Base-by-base conservation (phyloP, 371 early-diverging fungal genomes). In the Mucor piriformis region DNA sequence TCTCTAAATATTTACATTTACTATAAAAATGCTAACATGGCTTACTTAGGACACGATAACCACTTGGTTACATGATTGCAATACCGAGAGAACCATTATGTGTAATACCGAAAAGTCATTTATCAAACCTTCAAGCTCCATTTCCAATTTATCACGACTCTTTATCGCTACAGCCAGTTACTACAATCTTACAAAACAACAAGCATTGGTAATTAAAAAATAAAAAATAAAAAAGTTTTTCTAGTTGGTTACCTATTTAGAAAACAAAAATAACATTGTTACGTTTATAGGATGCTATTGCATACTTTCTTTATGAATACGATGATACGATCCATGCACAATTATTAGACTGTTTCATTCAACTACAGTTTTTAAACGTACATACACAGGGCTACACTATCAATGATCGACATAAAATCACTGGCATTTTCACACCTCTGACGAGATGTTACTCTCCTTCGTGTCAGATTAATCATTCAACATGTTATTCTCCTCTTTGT, bases 401-500 rank as follows among this genome's bases (percentile, higher is more conserved):
- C 18, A 25, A 67, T 34, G 15, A 25, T 18, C 20, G 48, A 11
- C 7, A 25, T 23, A 27, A 33, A 18, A 20, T 33, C 35, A 21
- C 59, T 32, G 71, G 76, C 13, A 49, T 76, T 2, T 70, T 76
- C 34, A 50, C 56, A 29, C 66, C 66, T 25, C 51, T 73, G 6
- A 64, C 76, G 1, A 37, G 34, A n/a, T 76, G 73, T 35, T 76
- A 76, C 35, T 66, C 76, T 20, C 64, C 67, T 12, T 46, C 61
- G 1, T 73, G 76, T 40, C 54, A 62, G 18, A 20, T 52, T 5
- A 59, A 47, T 7, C 48, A 56, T n/a, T 0, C 18, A 7, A 51
- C 54, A 1, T 76, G 76, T 38, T 73, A 76, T 47, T 67, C 76
- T 10, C 52, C 73, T 15, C 38, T 71, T 2, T 76, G 76, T 43